Conservation (phyloP, 139 green algal species). For the Chlamydomonas sphaeroides region DNA sequence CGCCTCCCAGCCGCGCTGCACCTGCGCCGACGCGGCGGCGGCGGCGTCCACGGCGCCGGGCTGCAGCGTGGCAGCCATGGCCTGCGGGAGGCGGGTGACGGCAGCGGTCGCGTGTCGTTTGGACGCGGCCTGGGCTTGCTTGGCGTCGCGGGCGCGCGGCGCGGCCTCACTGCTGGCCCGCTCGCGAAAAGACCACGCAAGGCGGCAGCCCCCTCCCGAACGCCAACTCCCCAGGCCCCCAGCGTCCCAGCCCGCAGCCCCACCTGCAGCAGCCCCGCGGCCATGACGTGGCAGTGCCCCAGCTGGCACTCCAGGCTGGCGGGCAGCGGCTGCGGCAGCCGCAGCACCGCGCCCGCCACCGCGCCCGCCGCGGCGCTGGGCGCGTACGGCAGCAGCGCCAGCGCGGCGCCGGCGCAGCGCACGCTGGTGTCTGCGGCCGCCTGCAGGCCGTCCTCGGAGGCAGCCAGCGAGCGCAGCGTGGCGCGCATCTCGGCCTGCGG, state of each 20-base stretch:
- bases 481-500: conserved; percentile 13
- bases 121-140: too few relatives aligned
- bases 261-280: conserved; percentile 22
- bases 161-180: too few relatives aligned
- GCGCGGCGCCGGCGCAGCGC: background rate
- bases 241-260: too few relatives aligned
- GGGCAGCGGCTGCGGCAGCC: background rate
- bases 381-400: conserved; percentile 32
- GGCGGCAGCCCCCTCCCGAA: too few relatives aligned
- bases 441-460: conserved; percentile 12
- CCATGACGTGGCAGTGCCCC: conserved; percentile 32
- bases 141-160: too few relatives aligned
- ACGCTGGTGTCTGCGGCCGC: conserved; percentile 4
- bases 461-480: background rate
- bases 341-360: background rate
- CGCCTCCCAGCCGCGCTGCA: conserved; percentile 34
- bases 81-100: background rate
- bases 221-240: too few relatives aligned
- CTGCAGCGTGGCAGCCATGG: conserved; percentile 21
- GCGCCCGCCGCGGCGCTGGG: background rate
- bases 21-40: background rate
- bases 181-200: too few relatives aligned
- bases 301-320: background rate
- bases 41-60: conserved; percentile 33
- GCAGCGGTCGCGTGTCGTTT: too few relatives aligned